Conservation (phyloP, 371 early-diverging fungal species). For the Zychaea mexicana region DNA sequence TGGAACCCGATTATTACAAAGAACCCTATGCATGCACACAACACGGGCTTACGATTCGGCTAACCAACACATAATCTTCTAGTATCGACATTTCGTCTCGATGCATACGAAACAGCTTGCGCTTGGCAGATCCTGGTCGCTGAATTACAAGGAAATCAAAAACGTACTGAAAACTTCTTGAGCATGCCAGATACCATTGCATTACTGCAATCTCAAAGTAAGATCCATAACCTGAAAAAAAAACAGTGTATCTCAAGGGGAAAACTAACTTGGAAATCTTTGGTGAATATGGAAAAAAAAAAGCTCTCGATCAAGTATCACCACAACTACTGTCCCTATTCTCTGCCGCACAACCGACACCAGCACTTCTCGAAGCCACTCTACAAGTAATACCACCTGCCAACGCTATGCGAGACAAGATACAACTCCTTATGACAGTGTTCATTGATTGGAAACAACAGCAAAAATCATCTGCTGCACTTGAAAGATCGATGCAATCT, state of each 20-base stretch:
- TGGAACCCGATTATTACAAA: too few species aligned
- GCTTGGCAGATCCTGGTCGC: slow-evolving; percentile 37
- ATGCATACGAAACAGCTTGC: slow-evolving; percentile 23
- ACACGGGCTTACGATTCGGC: too few species aligned
- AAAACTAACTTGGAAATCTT: neutral
- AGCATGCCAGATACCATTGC: slow-evolving; percentile 9
- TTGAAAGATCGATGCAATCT: slow-evolving; percentile 1
- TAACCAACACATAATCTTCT: too few species aligned
- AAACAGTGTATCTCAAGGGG: neutral
- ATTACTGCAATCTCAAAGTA: slow-evolving; percentile 25
- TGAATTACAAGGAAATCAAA: slow-evolving; percentile 26
- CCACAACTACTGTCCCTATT: slow-evolving; percentile 26
- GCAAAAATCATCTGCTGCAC: neutral
- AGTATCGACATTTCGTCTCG: slow-evolving; percentile 13
- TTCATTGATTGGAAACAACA: slow-evolving; percentile 1
- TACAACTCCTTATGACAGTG: slow-evolving; percentile 4
- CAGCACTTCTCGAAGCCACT: slow-evolving; percentile 16
- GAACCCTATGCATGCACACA: too few species aligned
- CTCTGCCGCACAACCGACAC: slow-evolving; percentile 22
- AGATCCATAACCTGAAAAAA: slow-evolving; percentile 1
- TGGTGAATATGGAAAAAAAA: too few species aligned
- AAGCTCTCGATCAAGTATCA: slow-evolving; percentile 13
- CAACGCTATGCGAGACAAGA: neutral
- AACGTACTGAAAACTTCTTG: slow-evolving; percentile 21
- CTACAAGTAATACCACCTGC: slow-evolving; percentile 15